Conservation (phyloP, 495 filamentous ascomycete genomes). For the Neurospora sp. region DNA sequence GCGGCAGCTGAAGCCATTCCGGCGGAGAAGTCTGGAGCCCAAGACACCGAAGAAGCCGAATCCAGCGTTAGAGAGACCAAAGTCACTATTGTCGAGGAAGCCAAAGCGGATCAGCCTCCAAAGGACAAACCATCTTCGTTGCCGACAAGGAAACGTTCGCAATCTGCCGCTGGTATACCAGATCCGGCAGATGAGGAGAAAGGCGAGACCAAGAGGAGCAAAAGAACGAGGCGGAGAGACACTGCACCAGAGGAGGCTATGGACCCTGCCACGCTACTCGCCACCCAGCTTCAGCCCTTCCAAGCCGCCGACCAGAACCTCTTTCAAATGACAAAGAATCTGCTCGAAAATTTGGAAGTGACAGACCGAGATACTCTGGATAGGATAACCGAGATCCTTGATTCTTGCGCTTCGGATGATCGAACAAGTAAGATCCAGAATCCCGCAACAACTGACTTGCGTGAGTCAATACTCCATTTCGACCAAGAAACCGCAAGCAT, state of each 20-base stretch:
- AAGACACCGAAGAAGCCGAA: neutral
- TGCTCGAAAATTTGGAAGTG: constrained; percentile 59
- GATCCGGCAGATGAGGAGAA: constrained; percentile 46
- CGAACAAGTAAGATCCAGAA: constrained; percentile 32
- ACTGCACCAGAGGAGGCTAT: constrained; percentile 60
- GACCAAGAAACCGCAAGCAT: constrained; percentile 33
- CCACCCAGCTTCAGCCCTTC: constrained; percentile 58
- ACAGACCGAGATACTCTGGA: constrained; percentile 39
- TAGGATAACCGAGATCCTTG: constrained; percentile 45
- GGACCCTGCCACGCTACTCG: constrained; percentile 60
- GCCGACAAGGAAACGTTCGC: constrained; percentile 51
- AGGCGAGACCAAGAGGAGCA: constrained; percentile 64
- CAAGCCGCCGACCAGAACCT: constrained; percentile 65
- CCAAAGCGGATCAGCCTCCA: constrained; percentile 9
- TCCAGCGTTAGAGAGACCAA: neutral
- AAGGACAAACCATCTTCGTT: constrained; percentile 24
- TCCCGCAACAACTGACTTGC: constrained; percentile 29
- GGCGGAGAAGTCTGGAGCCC: constrained; percentile 1
- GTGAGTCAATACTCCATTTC: constrained; percentile 30
- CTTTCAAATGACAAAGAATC: constrained; percentile 55
- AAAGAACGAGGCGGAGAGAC: constrained; percentile 71
- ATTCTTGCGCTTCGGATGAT: constrained; percentile 34
- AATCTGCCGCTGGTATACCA: constrained; percentile 49
- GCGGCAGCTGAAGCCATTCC: constrained; percentile 2
- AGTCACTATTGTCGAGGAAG: constrained; percentile 1